Base-by-base conservation (phyloP, 2,329 filamentous ascomycete genomes). In the Raffaelea ambrosiae region DNA sequence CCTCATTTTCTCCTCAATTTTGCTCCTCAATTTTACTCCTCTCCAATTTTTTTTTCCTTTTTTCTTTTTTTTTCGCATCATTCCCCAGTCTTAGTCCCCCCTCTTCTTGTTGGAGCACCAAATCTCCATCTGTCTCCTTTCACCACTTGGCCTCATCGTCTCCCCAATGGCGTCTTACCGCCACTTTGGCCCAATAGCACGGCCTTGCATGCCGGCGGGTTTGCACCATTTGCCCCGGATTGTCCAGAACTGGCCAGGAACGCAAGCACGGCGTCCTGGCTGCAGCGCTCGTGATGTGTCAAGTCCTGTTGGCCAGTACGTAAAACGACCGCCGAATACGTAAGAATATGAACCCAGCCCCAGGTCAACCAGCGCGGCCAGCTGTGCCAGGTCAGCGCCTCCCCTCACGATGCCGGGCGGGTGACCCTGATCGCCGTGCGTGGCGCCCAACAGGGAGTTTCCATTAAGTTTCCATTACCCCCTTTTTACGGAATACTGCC, bases 381-480 rank as follows among this genome's bases (percentile, higher is more conserved):
- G 26, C 26, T 13, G 7, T 7, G 26, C 26, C 26, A 29, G 13
- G 26, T 29, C 26, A 29, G 26, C 26, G 13, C 26, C 26, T 13
- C 26, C 26, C 13, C 41, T 19, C 23, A 40, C 39, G 38, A 44
- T 42, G 46, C 43, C 50, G 47, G 51, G 51, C 51, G 52, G 54
- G 39, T 54, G 52, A 55, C 58, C 55, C 52, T 51, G 43, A 20
- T 43, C 51, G 50, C 50, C 52, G 49, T 46, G 48, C 45, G 44
- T 49, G 46, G 50, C 47, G 38, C 23, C 51, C 14, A 47, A 49
- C 43, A 41, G 40, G 46, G 47, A 53, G 52, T 60, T 61, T 58
- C 26, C 26, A 29, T 29, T 29, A 29, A 53, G 52, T 60, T 61
- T 58, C 26, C 26, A 29, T 29, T 29, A 29, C 61, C 59, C 58